Evolutionary conservation across 768 basidiomycete species (phyloP).

Genomic region (Termitomyces sp.): DNA sequence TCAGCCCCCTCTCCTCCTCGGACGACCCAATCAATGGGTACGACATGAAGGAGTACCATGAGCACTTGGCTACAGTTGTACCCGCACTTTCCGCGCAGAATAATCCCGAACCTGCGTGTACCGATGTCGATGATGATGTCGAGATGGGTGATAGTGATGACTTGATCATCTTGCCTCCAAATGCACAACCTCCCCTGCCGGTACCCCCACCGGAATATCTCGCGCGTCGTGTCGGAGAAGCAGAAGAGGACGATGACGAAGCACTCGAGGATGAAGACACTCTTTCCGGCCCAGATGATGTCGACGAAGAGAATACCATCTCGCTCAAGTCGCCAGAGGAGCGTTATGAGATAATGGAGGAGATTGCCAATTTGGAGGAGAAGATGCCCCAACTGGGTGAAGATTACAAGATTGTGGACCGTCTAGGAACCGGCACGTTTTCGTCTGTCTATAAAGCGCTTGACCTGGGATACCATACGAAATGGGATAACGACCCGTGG

Average conservation of each 20-base stretch:
- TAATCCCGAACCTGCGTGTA: slow-evolving; percentile 16
- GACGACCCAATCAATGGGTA: slow-evolving; percentile 45
- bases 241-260: slow-evolving; percentile 3
- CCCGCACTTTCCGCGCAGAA: slow-evolving; percentile 17
- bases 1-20: slow-evolving; percentile 36
- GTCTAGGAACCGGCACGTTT: slow-evolving; percentile 96
- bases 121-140: slow-evolving; percentile 48
- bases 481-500: slow-evolving; percentile 76
- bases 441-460: slow-evolving; percentile 99
- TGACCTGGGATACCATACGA: slow-evolving; percentile 67
- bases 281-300: slow-evolving; percentile 28
- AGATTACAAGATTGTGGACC: slow-evolving; percentile 79
- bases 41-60: slow-evolving; percentile 40
- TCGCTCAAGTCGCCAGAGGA: slow-evolving; percentile 57
- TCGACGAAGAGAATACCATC: slow-evolving; percentile 60
- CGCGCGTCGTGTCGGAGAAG: background rate
- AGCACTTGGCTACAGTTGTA: slow-evolving; percentile 42
- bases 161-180: slow-evolving; percentile 8
- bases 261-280: slow-evolving; percentile 24
- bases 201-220: background rate
- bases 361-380: slow-evolving; percentile 67
- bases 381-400: slow-evolving; percentile 59
- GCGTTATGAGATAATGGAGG: slow-evolving; percentile 63
- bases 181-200: background rate
- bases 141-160: slow-evolving; percentile 44